These are phyloP conservation scores for Syzygium jambos DNA, from an alignment of 345 rosid species.

Conservation along the genomic window DNA sequence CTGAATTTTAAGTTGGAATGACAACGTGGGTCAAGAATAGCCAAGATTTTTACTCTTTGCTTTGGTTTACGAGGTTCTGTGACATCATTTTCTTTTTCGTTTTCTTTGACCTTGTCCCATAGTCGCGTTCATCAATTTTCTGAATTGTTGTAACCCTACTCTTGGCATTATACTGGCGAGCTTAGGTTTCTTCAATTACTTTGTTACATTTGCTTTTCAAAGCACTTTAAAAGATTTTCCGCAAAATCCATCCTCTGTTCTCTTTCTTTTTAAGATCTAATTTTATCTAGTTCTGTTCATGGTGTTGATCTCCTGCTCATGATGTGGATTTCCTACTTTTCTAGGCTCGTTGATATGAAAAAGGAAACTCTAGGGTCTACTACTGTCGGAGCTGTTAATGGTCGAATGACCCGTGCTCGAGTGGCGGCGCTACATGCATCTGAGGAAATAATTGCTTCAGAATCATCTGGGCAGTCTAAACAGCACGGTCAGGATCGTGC, in stretches of 20 bases:
- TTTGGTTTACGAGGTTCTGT: neutral
- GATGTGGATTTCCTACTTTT: neutral
- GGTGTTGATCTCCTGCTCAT: neutral
- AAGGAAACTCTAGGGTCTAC: slow-evolving; percentile 29
- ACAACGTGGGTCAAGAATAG: neutral
- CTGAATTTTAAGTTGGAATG: neutral
- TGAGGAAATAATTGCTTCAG: slow-evolving; percentile 14
- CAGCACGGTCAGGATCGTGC: neutral
- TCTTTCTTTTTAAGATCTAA: neutral
- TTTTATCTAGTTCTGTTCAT: neutral
- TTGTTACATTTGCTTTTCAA: neutral
- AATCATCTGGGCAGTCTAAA: slow-evolving; percentile 11
- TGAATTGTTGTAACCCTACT: neutral
- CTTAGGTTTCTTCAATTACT: neutral
- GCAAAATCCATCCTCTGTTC: neutral
- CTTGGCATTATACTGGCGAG: neutral
- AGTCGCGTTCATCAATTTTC: neutral
- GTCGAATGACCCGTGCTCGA: slow-evolving; percentile 65
- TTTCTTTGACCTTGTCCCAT: neutral
- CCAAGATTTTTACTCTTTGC: neutral
- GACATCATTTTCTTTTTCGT: neutral
- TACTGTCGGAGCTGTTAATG: slow-evolving; percentile 21
- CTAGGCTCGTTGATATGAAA: slow-evolving; percentile 31
- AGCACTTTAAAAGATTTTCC: neutral
- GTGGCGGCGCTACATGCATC: slow-evolving; percentile 41